Conservation (phyloP, 225 moss, liverwort and hornwort genomes). For the Physcomitrellopsis africana region DNA sequence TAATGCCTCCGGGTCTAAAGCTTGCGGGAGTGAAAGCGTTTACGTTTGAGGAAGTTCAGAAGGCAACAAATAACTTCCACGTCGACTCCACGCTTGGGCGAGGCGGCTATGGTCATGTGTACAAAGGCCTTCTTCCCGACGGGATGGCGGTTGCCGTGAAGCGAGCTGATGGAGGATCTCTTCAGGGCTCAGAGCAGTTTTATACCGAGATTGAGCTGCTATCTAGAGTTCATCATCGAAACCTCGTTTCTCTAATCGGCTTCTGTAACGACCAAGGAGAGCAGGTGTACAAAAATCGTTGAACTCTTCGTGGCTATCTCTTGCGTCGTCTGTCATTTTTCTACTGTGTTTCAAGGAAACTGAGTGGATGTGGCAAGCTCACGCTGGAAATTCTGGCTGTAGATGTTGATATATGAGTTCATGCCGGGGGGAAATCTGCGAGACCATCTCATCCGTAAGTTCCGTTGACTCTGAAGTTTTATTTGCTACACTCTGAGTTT, state of each 20-base stretch:
- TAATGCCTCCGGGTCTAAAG: conserved; percentile 36
- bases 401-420: conserved; percentile 87
- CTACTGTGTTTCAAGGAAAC: no score
- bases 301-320: no score
- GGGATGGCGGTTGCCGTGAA: conserved; percentile 35
- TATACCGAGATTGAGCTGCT: conserved; percentile 34
- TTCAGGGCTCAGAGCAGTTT: conserved; percentile 26
- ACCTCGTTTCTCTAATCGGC: conserved; percentile 26
- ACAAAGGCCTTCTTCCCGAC: conserved; percentile 42
- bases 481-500: background rate
- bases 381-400: conserved; percentile 27
- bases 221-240: conserved; percentile 28
- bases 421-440: conserved; percentile 78
- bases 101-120: conserved; percentile 66
- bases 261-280: conserved; percentile 33
- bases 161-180: conserved; percentile 25
- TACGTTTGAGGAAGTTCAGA: conserved; percentile 46
- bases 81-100: conserved; percentile 36
- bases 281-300: conserved; percentile 10
- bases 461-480: conserved; percentile 7
- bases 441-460: conserved; percentile 73
- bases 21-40: conserved; percentile 58
- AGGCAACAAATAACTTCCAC: conserved; percentile 50
- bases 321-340: no score
- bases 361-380: conserved; percentile 10